Base-by-base conservation (phyloP, 257 asterid species). In the Lavandula angustifolia region DNA sequence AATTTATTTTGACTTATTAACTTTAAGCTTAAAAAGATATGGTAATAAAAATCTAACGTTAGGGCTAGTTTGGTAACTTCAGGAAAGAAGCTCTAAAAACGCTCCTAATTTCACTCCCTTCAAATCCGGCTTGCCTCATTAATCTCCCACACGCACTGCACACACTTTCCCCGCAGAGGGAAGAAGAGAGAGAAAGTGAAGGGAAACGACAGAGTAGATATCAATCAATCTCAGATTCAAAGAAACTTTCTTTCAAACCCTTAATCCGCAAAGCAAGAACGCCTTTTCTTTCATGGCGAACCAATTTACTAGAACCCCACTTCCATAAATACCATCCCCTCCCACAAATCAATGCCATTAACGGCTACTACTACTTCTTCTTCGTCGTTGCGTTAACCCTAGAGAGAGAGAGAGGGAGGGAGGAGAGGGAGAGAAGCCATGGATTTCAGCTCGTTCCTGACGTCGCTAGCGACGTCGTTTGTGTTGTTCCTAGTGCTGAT, bases 371-470 rank as follows among this genome's bases (percentile, higher is more conserved):
- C 34, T 42, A 50, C 60, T 12, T n/a, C 18, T 12, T 17, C 63
- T 16, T 7, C 38, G 7, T 34, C 38, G 3, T 34, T 4, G 9
- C 5, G 2, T 4, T 37, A 37, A 37, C 9, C 42, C 9, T 49
- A 10, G 32, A 47, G 37, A 9, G 49, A 22, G 44, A n/a, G 22
- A 38, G 17, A 9, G 18, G 27, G 27, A 12, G 42, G 18, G 18
- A 17, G 62, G 12, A 18, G n/a, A 52, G 41, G 67, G 70, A 63
- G 57, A n/a, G 46, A 57, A 32, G 32, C 44, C 62, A 91, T 91
- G 98, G 95, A 91, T 73, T 91, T 91, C 75, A 54, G 73, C 14
- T 84, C 98, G 68, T 88, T 91, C 71, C 55, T 91, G 82, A 91
- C 98, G 78, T 91, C 98, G 3, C 56, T 91, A 38, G 89, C 78